Evolutionary conservation across 2,329 filamentous ascomycete species (phyloP).

Genomic region (Pezicula rhizophila): DNA sequence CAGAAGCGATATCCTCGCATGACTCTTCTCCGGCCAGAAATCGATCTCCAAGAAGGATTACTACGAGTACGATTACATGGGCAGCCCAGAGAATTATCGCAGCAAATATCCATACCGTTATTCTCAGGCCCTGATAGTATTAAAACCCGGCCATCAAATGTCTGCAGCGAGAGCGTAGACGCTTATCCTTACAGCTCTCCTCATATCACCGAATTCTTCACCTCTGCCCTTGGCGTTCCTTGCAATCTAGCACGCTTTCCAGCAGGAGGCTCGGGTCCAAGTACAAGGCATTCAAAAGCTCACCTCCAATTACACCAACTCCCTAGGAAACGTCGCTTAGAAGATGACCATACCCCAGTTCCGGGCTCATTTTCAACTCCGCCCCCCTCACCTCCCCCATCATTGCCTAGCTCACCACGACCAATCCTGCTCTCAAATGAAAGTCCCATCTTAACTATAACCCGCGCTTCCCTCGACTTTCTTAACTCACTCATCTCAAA

Average conservation of each 20-base stretch:
- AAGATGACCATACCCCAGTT: slow-evolving; percentile 26
- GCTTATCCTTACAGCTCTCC: not conserved
- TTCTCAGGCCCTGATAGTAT: slow-evolving; percentile 52
- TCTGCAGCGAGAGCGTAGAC: slow-evolving; percentile 1
- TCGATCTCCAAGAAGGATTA: slow-evolving; percentile 64
- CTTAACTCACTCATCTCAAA: slow-evolving; percentile 68
- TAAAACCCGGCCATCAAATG: not conserved
- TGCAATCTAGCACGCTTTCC: slow-evolving; percentile 84
- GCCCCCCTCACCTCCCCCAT: slow-evolving; percentile 51
- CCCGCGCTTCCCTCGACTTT: slow-evolving; percentile 69
- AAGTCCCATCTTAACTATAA: slow-evolving; percentile 83
- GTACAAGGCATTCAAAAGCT: slow-evolving; percentile 65
- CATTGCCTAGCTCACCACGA: slow-evolving; percentile 36
- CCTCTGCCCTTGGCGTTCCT: slow-evolving; percentile 64
- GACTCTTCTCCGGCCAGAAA: slow-evolving; percentile 69
- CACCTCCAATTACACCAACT: slow-evolving; percentile 56
- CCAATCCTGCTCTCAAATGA: slow-evolving; percentile 85
- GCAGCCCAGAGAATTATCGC: slow-evolving; percentile 15
- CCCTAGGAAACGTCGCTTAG: slow-evolving; percentile 4
- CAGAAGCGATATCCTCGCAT: slow-evolving; percentile 87
- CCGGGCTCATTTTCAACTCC: slow-evolving; percentile 49
- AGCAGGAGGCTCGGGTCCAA: slow-evolving; percentile 51
- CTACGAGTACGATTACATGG: slow-evolving; percentile 54
- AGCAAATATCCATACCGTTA: slow-evolving; percentile 52
- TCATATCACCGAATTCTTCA: slow-evolving; percentile 70